Evolutionary conservation across 1,139 yeast genomes (phyloP), one percentile per base, ranked within the genome.

Genomic region (Candida albicans): DNA sequence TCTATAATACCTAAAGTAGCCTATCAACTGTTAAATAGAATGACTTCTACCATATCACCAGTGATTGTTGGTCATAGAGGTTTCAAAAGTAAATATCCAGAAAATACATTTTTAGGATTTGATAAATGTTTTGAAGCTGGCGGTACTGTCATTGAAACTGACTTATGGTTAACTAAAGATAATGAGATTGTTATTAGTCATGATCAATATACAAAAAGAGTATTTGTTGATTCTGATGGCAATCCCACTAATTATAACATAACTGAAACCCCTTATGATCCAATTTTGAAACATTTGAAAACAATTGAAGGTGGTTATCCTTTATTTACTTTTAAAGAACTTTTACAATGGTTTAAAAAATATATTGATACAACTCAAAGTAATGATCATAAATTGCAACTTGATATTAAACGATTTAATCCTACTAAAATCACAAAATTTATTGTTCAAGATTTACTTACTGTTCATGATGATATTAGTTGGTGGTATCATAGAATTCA

Each of bases 331-430:
- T 76, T 93, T 35, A 62, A 62, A 22, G 81, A 84, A 12, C 68
- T 87, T 1, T 68, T 88, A 11, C 53, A 65, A 22, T 84, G 95
- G 87, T 73, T 81, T 49, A 63, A 70, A 3, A 55, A 62, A 4
- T 75, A 78, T 46, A 61, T 61, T 33, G 60, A 60, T 42, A 40
- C 50, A 25, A 47, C 56, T 32, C 49, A 39, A 22, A 56, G 58
- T 41, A 42, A 44, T 11, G 37, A 43, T 7, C 42, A 43, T 33
- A 73, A 73, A 52, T 62, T 89, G 44, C 86, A 89, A 89, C 69
- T 93, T 51, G 99, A 93, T 60, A 81, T 91, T 55, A 93, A 93
- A 65, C 70, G 81, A 15, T 76, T 79, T 41, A 88, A 89, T 57
- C 81, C 84, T 29, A 77, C 83, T 13, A 65, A 73, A 42, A 70